phyloP scores from a whole-genome alignment of 441 rosid genomes.

The Erodium chrysanthum region DNA sequence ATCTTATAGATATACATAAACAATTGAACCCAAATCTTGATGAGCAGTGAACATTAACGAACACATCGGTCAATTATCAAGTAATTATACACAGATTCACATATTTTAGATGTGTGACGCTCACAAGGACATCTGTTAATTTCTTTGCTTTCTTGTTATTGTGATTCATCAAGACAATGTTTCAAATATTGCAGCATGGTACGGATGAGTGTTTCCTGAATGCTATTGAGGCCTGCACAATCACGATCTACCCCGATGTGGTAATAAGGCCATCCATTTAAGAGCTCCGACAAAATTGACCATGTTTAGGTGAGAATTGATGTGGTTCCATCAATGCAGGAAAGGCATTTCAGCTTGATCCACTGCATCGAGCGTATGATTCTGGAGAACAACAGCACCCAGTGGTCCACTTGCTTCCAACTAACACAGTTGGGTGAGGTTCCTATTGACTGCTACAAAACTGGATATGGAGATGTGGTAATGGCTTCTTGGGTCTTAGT shows the following conservation, averaged over 20 bases:
- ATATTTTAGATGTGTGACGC: too few species aligned
- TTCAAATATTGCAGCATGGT: slow-evolving; percentile 17
- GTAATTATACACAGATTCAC: too few species aligned
- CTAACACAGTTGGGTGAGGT: slow-evolving; percentile 16
- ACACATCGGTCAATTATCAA: too few species aligned
- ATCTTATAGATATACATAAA: too few species aligned
- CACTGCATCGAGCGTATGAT: slow-evolving; percentile 21
- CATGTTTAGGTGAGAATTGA: neutral
- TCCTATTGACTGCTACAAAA: slow-evolving; percentile 21
- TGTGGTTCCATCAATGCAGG: neutral
- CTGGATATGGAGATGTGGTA: slow-evolving; percentile 18
- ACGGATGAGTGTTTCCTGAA: slow-evolving; percentile 24
- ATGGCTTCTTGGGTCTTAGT: too few species aligned
- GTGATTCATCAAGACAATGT: neutral
- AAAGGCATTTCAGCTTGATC: slow-evolving; percentile 16
- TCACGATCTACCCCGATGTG: slow-evolving; percentile 17
- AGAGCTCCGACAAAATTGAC: neutral
- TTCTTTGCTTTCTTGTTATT: neutral
- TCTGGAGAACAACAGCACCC: slow-evolving; percentile 13
- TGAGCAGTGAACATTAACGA: too few species aligned
- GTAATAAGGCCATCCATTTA: slow-evolving; percentile 14
- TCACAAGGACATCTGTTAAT: too few species aligned
- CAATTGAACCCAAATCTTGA: too few species aligned
- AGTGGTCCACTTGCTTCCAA: slow-evolving; percentile 17
- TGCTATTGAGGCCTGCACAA: slow-evolving; percentile 22